These are phyloP conservation scores for Knufia fluminis DNA, from an alignment of 2,329 filamentous ascomycete genomes.

Conservation along the genomic window DNA sequence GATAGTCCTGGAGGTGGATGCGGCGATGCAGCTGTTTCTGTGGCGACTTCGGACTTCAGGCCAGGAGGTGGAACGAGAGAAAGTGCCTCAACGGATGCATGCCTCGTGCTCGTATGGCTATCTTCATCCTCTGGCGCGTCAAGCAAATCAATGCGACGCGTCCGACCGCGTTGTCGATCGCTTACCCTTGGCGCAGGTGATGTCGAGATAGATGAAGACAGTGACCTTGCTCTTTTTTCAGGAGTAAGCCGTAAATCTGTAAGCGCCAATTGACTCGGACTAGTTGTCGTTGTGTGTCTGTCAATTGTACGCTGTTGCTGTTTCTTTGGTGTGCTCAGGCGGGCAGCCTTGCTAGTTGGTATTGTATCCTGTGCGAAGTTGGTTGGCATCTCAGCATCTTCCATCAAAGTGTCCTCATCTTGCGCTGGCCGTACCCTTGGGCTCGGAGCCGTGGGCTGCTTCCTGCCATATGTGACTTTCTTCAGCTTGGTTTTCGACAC, in stretches of 20 bases:
- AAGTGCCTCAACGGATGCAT: not conserved
- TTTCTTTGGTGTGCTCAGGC: constrained; percentile 16
- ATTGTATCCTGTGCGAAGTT: too few relatives aligned
- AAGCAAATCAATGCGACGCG: constrained; percentile 17
- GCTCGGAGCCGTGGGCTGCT: not conserved
- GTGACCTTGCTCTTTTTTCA: constrained; percentile 7
- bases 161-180: constrained; percentile 8
- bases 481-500: not conserved
- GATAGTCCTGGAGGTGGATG: not conserved
- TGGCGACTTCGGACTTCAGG: not conserved
- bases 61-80: too few relatives aligned
- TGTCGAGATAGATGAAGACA: not conserved
- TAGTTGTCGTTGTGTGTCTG: constrained; percentile 10
- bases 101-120: not conserved
- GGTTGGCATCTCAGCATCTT: too few relatives aligned
- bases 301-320: constrained; percentile 14
- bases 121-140: constrained; percentile 12
- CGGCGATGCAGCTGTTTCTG: not conserved
- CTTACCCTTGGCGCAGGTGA: not conserved
- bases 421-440: too few relatives aligned
- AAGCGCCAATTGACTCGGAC: constrained; percentile 17
- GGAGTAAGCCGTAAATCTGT: constrained; percentile 18
- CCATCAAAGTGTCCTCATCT: too few relatives aligned
- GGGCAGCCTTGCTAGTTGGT: constrained; percentile 5
- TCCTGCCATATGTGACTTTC: not conserved